A percentile compares a stretch with the other conserved stretches of the same genome.
Conservation (phyloP, 2,329 filamentous ascomycete species). For the Cytospora mali region DNA sequence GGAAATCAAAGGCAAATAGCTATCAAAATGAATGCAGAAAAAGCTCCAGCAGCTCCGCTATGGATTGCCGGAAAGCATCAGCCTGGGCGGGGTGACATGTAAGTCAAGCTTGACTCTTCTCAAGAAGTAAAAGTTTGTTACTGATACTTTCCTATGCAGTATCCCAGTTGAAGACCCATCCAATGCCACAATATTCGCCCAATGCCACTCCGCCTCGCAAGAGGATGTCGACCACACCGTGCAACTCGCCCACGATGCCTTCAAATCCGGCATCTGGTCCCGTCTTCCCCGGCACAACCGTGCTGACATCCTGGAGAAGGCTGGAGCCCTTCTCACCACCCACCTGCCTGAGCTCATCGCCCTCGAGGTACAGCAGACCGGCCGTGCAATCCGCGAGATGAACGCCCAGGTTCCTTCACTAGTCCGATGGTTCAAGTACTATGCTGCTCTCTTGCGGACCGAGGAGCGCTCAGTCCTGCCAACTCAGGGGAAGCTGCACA, state of each 20-base stretch:
- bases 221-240: conserved; percentile 48
- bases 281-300: conserved; percentile 57
- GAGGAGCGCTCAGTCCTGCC: conserved; percentile 69
- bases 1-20: neutral
- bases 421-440: conserved; percentile 73
- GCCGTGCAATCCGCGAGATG: conserved; percentile 71
- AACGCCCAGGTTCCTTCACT: conserved; percentile 67
- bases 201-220: conserved; percentile 48
- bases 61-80: conserved; percentile 31
- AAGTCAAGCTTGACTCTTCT: conserved; percentile 11
- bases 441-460: conserved; percentile 66
- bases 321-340: conserved; percentile 55
- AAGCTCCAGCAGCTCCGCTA: conserved; percentile 17
- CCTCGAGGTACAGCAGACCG: conserved; percentile 69
- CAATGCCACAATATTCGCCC: conserved; percentile 34
- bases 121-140: too few relatives aligned
- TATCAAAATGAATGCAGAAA: neutral
- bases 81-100: conserved; percentile 30
- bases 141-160: conserved; percentile 17
- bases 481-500: conserved; percentile 62
- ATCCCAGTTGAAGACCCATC: conserved; percentile 35
- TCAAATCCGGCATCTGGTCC: conserved; percentile 59
- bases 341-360: conserved; percentile 59
- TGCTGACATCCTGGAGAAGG: conserved; percentile 64
- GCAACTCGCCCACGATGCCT: conserved; percentile 46